A percentile compares a stretch with the other conserved stretches of the same genome.
Conservation (phyloP, 2,329 filamentous ascomycete genomes). For the Karstenula rhodostoma region DNA sequence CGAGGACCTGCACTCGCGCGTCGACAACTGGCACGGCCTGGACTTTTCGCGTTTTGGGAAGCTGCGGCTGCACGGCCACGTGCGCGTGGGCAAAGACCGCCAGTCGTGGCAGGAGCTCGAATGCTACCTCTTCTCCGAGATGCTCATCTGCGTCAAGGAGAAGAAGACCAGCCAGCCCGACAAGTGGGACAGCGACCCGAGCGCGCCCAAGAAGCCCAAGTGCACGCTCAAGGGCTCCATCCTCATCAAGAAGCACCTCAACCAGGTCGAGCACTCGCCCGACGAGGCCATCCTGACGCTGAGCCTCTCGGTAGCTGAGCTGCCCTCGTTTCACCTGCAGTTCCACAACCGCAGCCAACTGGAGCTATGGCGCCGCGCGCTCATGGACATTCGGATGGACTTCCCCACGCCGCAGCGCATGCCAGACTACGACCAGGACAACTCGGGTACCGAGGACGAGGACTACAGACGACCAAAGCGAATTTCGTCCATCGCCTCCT, state of each 20-base stretch:
- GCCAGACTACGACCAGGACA: conserved; percentile 79
- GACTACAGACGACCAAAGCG: conserved; percentile 76
- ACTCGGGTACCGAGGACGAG: conserved; percentile 87
- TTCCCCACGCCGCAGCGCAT: conserved; percentile 66
- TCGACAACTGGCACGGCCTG: conserved; percentile 98
- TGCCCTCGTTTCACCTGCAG: conserved; percentile 92
- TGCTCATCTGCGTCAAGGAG: conserved; percentile 99
- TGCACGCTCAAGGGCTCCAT: conserved; percentile 97
- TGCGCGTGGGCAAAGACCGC: conserved; percentile 95
- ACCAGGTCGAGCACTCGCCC: conserved; percentile 76
- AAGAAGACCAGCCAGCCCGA: conserved; percentile 74
- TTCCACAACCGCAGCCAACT: conserved; percentile 86
- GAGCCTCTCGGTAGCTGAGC: conserved; percentile 87
- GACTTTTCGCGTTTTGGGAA: conserved; percentile 95
- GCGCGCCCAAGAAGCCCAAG: conserved; percentile 69
- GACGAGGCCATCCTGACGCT: conserved; percentile 89
- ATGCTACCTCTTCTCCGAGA: conserved; percentile 96
- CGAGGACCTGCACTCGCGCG: conserved; percentile 82
- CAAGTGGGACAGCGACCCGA: conserved; percentile 70
- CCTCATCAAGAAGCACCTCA: conserved; percentile 96
- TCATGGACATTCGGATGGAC: conserved; percentile 81
- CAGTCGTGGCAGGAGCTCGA: conserved; percentile 97
- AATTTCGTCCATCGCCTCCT: conserved; percentile 84
- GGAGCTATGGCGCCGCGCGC: conserved; percentile 87
- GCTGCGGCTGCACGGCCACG: conserved; percentile 84